These are phyloP conservation scores for Candolleomyces efflorescens DNA, from an alignment of 768 basidiomycete genomes.

Conservation along the genomic window DNA sequence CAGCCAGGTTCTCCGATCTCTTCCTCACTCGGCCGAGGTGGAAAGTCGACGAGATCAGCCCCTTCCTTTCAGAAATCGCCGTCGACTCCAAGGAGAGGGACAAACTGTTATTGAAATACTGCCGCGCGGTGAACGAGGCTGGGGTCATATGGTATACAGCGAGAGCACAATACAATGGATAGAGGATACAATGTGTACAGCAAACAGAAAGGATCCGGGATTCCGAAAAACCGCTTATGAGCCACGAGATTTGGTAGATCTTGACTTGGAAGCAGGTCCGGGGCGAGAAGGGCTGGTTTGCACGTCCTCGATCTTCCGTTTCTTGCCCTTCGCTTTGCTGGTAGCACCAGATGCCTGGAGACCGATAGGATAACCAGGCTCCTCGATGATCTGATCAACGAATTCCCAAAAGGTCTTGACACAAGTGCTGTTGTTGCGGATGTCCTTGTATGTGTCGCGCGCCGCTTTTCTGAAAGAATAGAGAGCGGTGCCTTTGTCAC, in stretches of 20 bases:
- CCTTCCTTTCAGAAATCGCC: conserved; percentile 79
- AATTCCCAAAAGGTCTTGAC: conserved; percentile 51
- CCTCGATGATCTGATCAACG: conserved; percentile 7
- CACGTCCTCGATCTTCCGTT: neutral
- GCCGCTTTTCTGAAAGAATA: conserved; percentile 52
- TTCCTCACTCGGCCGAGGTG: conserved; percentile 78
- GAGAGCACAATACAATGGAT: conserved; percentile 56
- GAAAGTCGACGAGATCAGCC: conserved; percentile 74
- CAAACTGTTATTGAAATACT: conserved; percentile 82
- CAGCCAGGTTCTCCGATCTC: conserved; percentile 80
- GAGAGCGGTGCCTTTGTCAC: conserved; percentile 52
- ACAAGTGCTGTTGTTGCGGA: conserved; percentile 58
- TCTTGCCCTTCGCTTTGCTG: conserved; percentile 23
- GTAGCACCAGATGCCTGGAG: neutral
- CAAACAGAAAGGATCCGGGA: neutral
- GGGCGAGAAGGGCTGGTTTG: conserved; percentile 28
- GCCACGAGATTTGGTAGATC: neutral
- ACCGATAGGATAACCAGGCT: neutral
- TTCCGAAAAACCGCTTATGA: neutral
- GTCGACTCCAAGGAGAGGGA: conserved; percentile 86
- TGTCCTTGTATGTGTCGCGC: conserved; percentile 53
- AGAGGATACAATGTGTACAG: conserved; percentile 3
- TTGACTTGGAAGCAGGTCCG: conserved; percentile 28
- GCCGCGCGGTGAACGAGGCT: conserved; percentile 67
- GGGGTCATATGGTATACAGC: conserved; percentile 74